Evolutionary conservation across 2,329 filamentous ascomycete species (phyloP).

Genomic region (Neopestalotiopsis clavispora): DNA sequence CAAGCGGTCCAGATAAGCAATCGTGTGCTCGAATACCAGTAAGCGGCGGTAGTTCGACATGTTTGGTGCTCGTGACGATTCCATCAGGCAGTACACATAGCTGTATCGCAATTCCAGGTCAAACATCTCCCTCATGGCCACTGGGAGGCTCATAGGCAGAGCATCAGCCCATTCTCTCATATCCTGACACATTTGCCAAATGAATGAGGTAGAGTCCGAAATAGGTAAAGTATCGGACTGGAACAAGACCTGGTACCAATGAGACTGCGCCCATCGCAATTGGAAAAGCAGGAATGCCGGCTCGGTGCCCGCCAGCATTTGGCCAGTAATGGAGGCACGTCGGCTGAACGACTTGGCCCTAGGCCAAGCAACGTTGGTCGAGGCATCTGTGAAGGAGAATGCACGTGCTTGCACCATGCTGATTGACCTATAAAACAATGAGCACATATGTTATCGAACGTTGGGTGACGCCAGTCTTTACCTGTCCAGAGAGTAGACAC

Average conservation of each 20-base stretch:
- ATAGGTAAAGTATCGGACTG: constrained; percentile 75
- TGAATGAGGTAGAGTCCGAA: constrained; percentile 70
- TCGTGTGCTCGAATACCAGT: constrained; percentile 84
- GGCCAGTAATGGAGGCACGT: constrained; percentile 45
- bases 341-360: constrained; percentile 50
- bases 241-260: constrained; percentile 88
- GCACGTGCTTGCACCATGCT: constrained; percentile 86
- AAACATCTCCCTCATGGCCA: constrained; percentile 75
- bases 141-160: constrained; percentile 69
- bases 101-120: constrained; percentile 90
- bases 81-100: constrained; percentile 86
- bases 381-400: constrained; percentile 93
- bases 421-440: constrained; percentile 53
- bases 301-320: constrained; percentile 61
- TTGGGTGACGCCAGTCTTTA: constrained; percentile 41
- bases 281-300: constrained; percentile 80
- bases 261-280: constrained; percentile 83
- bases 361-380: constrained; percentile 81
- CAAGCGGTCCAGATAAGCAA: constrained; percentile 80
- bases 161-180: constrained; percentile 83
- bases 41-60: constrained; percentile 78
- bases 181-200: constrained; percentile 76
- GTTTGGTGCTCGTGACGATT: constrained; percentile 73
- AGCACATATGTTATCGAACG: neutral
- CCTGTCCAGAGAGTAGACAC: constrained; percentile 88